A percentile compares a stretch with the other conserved stretches of the same genome.
Evolutionary conservation across 306 rosid genomes (phyloP).

Genomic region (Trifolium subterraneum): DNA sequence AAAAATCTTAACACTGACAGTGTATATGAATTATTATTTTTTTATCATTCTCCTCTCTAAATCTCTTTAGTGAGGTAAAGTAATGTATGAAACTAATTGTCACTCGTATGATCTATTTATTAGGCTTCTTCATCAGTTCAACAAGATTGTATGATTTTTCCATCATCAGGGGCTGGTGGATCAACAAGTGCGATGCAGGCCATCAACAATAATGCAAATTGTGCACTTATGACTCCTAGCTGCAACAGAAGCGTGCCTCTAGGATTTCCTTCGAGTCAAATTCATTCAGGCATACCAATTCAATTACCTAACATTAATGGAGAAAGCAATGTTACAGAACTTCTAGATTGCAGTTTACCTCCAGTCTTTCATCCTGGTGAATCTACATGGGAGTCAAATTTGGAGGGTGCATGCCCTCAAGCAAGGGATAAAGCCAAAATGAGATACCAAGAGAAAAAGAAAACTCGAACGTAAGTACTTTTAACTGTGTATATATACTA

Average conservation of each 20-base stretch:
- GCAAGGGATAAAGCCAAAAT: constrained; percentile 84
- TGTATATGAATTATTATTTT: background rate
- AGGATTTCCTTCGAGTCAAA: constrained; percentile 70
- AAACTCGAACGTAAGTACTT: constrained; percentile 71
- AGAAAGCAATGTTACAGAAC: constrained; percentile 64
- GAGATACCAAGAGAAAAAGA: constrained; percentile 90
- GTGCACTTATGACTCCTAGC: constrained; percentile 55
- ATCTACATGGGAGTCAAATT: constrained; percentile 67
- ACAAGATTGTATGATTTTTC: constrained; percentile 62
- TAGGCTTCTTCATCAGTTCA: constrained; percentile 70
- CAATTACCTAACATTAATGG: constrained; percentile 64
- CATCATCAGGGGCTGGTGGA: constrained; percentile 53
- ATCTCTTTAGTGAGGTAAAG: constrained; percentile 18
- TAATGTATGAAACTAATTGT: constrained; percentile 37
- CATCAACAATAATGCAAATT: constrained; percentile 51
- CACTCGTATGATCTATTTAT: constrained; percentile 42
- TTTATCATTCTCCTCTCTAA: constrained; percentile 25
- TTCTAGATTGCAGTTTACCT: constrained; percentile 72
- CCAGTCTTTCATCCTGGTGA: constrained; percentile 63
- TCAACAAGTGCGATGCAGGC: constrained; percentile 53
- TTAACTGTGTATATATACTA: constrained; percentile 26
- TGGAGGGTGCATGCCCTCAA: constrained; percentile 63
- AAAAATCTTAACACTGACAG: background rate
- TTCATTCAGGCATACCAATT: constrained; percentile 62
- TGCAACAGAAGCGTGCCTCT: constrained; percentile 57